Evolutionary conservation across 1,284 basidiomycete species (phyloP), one percentile per base, ranked within the genome.

Genomic region (Xerocomus tenax): DNA sequence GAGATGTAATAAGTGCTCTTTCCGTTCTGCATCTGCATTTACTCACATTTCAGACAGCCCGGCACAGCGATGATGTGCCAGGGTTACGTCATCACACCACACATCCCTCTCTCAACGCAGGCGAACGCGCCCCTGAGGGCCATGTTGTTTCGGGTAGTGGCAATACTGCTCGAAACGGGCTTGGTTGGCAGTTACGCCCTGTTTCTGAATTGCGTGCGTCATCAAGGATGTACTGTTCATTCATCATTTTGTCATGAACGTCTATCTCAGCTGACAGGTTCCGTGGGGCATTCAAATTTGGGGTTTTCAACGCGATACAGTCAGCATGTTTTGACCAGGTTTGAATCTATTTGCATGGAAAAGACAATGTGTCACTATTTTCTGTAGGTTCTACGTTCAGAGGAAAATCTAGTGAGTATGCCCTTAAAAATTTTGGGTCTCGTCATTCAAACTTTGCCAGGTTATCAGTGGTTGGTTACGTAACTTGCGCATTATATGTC

Each of bases 231-330:
- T 28, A 41, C 29, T 18, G 0, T 23, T 13, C 6, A 3, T 45
- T 29, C 45, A 4, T 23, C 21, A 23, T 45, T 46, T 29, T 48
- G 5, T 26, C 21, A 21, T 45, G 43, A 7, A 52, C 40, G 15
- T 49, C 42, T 8, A 41, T 40, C 13, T 8, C 58, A 94, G 92
- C 91, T 45, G 88, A 93, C 57, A 74, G 82, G 18, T 93, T 87
- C 65, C 79, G 87, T 8, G 70, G 75, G 0, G 70, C 92, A 1
- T 96, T 94, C 76, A 85, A 84, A 58, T 95, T 95, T 57, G 82
- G 83, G 0, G 78, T 84, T 1, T 95, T 96, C 74, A 97, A 97
- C 63, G 83, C 85, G 1, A 81, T 96, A 13, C 93, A 97, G 60
- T 91, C 88, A 8, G 74, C 74, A 28, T 91, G 89, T 59, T 87